phyloP scores from a whole-genome alignment of 2,329 filamentous ascomycete species.

The Diplodia sapinea region DNA sequence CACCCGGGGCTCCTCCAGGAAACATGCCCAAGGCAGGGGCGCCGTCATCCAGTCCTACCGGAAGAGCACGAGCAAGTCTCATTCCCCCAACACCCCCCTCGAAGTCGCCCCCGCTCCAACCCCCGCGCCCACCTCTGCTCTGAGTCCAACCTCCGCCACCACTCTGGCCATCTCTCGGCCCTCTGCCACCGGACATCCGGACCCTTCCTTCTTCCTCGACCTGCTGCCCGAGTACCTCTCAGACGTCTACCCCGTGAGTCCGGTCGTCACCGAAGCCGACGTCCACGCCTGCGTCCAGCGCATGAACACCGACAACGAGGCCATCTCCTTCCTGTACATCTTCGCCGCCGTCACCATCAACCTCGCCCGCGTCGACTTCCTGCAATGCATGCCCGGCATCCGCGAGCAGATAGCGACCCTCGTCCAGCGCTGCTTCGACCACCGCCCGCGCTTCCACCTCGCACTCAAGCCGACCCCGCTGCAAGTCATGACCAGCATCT shows the following conservation, averaged over 20 bases:
- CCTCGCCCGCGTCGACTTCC: slow-evolving; percentile 29
- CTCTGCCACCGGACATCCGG: slow-evolving; percentile 54
- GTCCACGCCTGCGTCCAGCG: slow-evolving; percentile 41
- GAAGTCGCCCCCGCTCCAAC: slow-evolving; percentile 2
- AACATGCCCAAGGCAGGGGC: slow-evolving; percentile 75
- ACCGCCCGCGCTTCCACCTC: slow-evolving; percentile 36
- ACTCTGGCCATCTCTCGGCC: slow-evolving; percentile 56
- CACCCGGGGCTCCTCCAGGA: slow-evolving; percentile 77
- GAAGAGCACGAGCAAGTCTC: slow-evolving; percentile 48
- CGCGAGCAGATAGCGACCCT: slow-evolving; percentile 12
- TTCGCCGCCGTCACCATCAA: slow-evolving; percentile 44
- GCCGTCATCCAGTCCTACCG: slow-evolving; percentile 74
- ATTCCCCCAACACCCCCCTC: neutral
- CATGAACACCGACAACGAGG: slow-evolving; percentile 46
- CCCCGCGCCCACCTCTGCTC: neutral
- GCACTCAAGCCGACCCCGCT: slow-evolving; percentile 35
- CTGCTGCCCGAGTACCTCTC: slow-evolving; percentile 53
- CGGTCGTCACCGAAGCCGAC: slow-evolving; percentile 53
- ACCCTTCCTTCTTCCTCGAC: slow-evolving; percentile 47
- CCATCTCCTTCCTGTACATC: slow-evolving; percentile 45
- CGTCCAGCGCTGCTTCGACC: slow-evolving; percentile 32
- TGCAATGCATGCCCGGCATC: slow-evolving; percentile 35
- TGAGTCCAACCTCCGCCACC: neutral
- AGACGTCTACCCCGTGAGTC: slow-evolving; percentile 56
- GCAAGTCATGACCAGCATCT: slow-evolving; percentile 73